Base-by-base conservation (phyloP, 2,329 filamentous ascomycete species). In the Scytalidium sp. region DNA sequence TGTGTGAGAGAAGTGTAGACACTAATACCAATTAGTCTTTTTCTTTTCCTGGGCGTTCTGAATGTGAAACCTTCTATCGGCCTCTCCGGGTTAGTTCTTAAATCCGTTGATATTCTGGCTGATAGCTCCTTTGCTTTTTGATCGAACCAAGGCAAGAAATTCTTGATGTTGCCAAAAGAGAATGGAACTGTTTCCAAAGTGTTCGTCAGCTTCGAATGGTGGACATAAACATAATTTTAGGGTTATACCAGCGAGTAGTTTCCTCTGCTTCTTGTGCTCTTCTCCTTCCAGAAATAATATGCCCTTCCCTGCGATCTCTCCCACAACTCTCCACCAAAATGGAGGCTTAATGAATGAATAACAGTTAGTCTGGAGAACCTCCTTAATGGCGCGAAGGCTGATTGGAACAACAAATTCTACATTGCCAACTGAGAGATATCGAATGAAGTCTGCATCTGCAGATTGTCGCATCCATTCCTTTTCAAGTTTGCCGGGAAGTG, bases 231-330 rank as follows among this genome's bases (percentile, higher is more conserved):
- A 5, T 15, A 42, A 29, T 41, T 4, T 27, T 27, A 15, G 69
- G 32, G 32, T n/a, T 15, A 25, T 51, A 9, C 69, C 67, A 5
- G 64, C 60, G 3, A 71, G 57, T 1, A 68, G 63, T 50, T 70
- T 70, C 54, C 71, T 68, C 55, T 74, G 71, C 40, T 66, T 60
- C 17, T 65, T 60, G 50, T 74, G 71, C n/a, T 70, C 65, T n/a
- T 64, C 58, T 5, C 69, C 70, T 50, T 73, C 71, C 7, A 70
- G 68, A 6, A 74, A 63, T 13, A 75, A 60, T 36, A 74, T 66
- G 3, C 71, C 71, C 47, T 70, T 66, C 19, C 72, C 72, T 15
- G 36, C 25, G n/a, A 51, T 23, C 32, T 51, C 50, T 15, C 50
- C 50, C 13, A 51, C 63, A 15, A 70, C 51, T 2, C 64, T 60